These are phyloP conservation scores for Trichomonas gallinae DNA, from an alignment of 208 protist species.

Conservation along the genomic window DNA sequence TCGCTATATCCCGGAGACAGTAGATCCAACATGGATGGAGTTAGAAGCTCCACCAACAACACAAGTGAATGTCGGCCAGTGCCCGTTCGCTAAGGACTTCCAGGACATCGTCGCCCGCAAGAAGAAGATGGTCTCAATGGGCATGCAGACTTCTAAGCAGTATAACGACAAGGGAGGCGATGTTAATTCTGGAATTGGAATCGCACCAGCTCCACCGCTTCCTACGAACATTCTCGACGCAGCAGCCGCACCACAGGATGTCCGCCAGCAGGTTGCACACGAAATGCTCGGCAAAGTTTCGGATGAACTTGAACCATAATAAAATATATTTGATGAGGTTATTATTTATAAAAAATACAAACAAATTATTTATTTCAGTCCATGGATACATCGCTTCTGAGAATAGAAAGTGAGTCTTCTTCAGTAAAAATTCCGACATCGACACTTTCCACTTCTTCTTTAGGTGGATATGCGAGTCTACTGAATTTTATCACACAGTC, in stretches of 20 bases:
- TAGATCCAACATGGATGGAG: neutral
- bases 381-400: neutral
- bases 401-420: neutral
- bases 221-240: neutral
- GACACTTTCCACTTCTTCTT: neutral
- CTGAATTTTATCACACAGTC: neutral
- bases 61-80: neutral
- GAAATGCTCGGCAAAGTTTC: neutral
- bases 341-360: too few species aligned
- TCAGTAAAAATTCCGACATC: neutral
- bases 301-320: neutral
- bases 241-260: neutral
- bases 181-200: neutral
- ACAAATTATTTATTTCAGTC: neutral
- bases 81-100: neutral
- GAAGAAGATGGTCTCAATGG: neutral
- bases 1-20: neutral
- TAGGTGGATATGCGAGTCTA: neutral
- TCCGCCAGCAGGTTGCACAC: neutral
- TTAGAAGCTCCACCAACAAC: neutral
- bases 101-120: neutral
- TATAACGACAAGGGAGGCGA: neutral
- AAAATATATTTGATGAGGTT: neutral
- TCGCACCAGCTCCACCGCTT: neutral
- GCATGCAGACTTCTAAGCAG: neutral